Conservation (phyloP, 352 stramenopile genomes). For the Globisporangium irregulare region DNA sequence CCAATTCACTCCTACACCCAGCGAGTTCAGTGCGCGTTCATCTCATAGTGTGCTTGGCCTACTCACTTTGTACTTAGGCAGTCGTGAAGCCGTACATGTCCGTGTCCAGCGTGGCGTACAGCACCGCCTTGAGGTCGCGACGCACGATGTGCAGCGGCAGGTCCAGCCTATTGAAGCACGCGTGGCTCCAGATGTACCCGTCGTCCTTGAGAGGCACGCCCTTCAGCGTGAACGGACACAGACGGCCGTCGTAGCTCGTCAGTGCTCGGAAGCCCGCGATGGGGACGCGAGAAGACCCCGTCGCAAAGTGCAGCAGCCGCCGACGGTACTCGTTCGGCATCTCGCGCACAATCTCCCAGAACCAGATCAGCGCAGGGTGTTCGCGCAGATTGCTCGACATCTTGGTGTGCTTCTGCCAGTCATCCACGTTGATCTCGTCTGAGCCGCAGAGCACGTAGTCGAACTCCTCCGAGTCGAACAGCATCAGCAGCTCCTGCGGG, state of each 20-base stretch:
- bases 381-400: neutral
- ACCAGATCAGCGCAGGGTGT: neutral
- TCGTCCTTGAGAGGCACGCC: neutral
- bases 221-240: neutral
- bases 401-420: neutral
- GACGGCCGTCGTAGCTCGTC: neutral
- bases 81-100: neutral
- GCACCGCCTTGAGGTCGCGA: neutral
- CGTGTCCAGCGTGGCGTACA: neutral
- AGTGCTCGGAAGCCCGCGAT: neutral
- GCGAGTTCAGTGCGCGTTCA: no score
- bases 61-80: no score
- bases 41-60: no score
- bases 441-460: conserved; percentile 21
- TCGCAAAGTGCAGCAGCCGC: neutral
- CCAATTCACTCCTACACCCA: no score
- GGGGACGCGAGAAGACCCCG: neutral
- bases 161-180: neutral
- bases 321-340: neutral
- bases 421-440: conserved; percentile 28
- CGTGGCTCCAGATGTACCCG: neutral
- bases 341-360: neutral
- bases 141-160: neutral
- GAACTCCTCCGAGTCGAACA: conserved; percentile 94
- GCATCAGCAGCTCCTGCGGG: conserved; percentile 84